Base-by-base conservation (phyloP, 2,329 filamentous ascomycete species). In the Chalara sp. region DNA sequence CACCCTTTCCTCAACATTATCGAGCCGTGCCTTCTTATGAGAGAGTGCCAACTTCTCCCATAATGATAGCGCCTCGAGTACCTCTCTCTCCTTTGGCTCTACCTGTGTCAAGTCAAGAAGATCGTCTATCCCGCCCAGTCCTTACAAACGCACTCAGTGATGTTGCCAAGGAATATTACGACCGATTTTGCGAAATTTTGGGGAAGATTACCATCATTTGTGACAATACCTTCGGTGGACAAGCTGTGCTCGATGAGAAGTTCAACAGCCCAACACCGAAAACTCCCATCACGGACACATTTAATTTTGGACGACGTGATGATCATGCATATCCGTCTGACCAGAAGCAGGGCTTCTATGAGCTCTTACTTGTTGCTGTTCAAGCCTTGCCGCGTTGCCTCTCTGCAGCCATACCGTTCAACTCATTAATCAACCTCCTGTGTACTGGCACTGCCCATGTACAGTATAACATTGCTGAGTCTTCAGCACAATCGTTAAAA, bases 391-490 rank as follows among this genome's bases (percentile, higher is more conserved):
- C 95, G 44, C 84, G 93, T n/a, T 99, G 93, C 64, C 73, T 97
- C 28, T 95, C 92, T 1, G 81, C 86, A 40, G 87, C 95, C 54
- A 93, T 96, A 50, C 89, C 91, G 0, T 92, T 97, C 68, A 95
- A 95, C 63, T 87, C 90, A 1, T 74, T 99, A 32, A 91, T 99
- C 68, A 97, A 96, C 64, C 76, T 99, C 1, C 74, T 99, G 4
- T 99, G 95, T 65, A 99, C 93, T 2, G 93, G 92, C 8, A 99
- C 95, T 1, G 93, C 93, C 10, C 95, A 99, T 68, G 87, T 97
- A 13, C 90, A 97, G 64, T 81, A 81, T 35, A 91, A 93, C 52
- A 96, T 99, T 65, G 95, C 93, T 1, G 80, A 83, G 42, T 96
- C 93, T 1, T 97, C 95, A 1, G 88, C 90, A 3, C 87, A 91